Evolutionary conservation across 2,329 filamentous ascomycete genomes (phyloP).

Genomic region (Hymenoscyphus salicellus): DNA sequence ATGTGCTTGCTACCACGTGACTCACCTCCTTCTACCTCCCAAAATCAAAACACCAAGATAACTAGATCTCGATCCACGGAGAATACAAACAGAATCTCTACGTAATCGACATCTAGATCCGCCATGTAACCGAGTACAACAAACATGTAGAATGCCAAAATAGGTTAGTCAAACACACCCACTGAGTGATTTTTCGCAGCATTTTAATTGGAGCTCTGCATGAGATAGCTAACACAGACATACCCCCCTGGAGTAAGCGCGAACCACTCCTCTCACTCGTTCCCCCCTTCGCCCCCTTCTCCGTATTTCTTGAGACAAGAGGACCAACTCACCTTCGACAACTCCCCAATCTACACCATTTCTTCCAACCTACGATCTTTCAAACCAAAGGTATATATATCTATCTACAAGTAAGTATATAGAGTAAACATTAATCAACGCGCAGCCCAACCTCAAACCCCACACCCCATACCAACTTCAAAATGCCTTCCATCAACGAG

Average conservation of each 20-base stretch:
- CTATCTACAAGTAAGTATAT: not conserved
- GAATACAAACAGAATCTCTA: not conserved
- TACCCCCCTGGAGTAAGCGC: not conserved
- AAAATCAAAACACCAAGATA: not conserved
- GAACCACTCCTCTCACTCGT: not conserved
- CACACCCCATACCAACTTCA: conserved; percentile 12
- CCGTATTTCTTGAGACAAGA: not conserved
- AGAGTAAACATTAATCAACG: not conserved
- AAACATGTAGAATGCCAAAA: not conserved
- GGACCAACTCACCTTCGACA: not conserved
- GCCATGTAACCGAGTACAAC: not conserved
- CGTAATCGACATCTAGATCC: not conserved
- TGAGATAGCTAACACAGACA: not conserved
- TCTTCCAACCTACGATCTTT: not conserved
- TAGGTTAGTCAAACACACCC: not conserved
- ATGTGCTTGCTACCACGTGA: no score
- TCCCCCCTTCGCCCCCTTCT: not conserved
- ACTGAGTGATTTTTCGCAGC: not conserved
- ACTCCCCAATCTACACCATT: not conserved
- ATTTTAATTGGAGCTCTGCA: not conserved
- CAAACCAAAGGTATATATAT: not conserved
- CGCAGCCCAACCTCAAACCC: not conserved
- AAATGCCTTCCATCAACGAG: conserved; percentile 31
- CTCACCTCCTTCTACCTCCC: not conserved
- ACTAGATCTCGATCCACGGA: not conserved